Evolutionary conservation across 495 filamentous ascomycete species (phyloP), one percentile per base, ranked within the genome.

Genomic region (Schizothecium vesticola): DNA sequence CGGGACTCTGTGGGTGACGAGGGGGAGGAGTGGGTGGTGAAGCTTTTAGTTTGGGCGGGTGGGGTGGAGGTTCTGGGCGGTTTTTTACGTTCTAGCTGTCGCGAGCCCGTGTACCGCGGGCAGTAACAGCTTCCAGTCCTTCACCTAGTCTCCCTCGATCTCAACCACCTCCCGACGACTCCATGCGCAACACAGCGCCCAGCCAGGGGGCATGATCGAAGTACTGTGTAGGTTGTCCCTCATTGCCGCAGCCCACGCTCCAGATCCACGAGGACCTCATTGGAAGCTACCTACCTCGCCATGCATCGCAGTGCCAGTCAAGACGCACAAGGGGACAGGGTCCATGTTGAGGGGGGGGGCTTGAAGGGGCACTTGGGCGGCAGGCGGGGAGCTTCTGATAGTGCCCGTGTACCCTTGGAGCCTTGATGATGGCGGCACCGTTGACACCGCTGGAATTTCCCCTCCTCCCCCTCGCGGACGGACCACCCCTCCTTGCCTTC

Each of bases 61-160:
- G 76, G 76, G 76, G 76, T 75, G 74, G 67, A 65, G 75, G 66
- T 72, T n/a, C n/a, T n/a, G n/a, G n/a, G n/a, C n/a, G n/a, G n/a
- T n/a, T n/a, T n/a, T n/a, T n/a, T n/a, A n/a, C n/a, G n/a, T n/a
- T n/a, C n/a, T n/a, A n/a, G n/a, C n/a, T n/a, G n/a, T n/a, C n/a
- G n/a, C n/a, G n/a, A n/a, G n/a, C n/a, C n/a, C n/a, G n/a, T n/a
- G n/a, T 51, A 51, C 43, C 43, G 2, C 2, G 43, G n/a, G 29
- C 56, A 58, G 26, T 65, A 55, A 43, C 24, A 51, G 51, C 56
- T 65, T 29, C 36, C 36, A 56, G 43, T 12, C 51, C 31, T 56
- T 6, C 63, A 8, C 36, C 12, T 28, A 28, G 16, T 60, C n/a
- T 22, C 29, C n/a, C 56, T 12, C 55, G 56, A 57, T 56, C 63